A percentile compares a stretch with the other conserved stretches of the same genome.
Evolutionary conservation across 2,329 filamentous ascomycete genomes (phyloP).

Genomic region (Beauveria varroae): DNA sequence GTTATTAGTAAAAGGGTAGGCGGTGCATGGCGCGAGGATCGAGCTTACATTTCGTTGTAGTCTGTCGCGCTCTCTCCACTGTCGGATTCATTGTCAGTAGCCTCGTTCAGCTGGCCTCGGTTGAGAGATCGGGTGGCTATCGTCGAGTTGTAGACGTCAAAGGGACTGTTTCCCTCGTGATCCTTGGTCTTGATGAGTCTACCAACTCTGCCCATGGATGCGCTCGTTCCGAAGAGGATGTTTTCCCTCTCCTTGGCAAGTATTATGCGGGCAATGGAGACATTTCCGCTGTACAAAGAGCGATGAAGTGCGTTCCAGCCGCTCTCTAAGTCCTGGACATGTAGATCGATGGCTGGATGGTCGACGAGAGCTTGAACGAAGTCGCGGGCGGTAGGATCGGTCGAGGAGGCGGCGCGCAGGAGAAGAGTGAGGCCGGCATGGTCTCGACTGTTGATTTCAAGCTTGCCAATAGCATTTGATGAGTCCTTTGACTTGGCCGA

Average conservation of each 20-base stretch:
- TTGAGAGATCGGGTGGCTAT: slow-evolving; percentile 70
- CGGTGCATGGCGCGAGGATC: not conserved
- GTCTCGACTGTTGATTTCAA: slow-evolving; percentile 81
- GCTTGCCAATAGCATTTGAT: slow-evolving; percentile 36
- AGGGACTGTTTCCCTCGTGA: slow-evolving; percentile 86
- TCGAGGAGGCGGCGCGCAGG: slow-evolving; percentile 75
- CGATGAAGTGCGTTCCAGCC: slow-evolving; percentile 94
- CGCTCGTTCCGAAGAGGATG: slow-evolving; percentile 49
- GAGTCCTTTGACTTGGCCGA: slow-evolving; percentile 37
- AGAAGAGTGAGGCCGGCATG: slow-evolving; percentile 74
- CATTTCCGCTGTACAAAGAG: slow-evolving; percentile 82
- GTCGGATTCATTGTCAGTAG: slow-evolving; percentile 42
- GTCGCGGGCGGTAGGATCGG: slow-evolving; percentile 56
- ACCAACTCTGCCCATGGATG: slow-evolving; percentile 54
- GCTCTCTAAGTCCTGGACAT: slow-evolving; percentile 80
- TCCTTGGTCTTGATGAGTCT: slow-evolving; percentile 93
- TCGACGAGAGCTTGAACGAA: slow-evolving; percentile 77
- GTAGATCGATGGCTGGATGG: slow-evolving; percentile 76
- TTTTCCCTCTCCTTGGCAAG: slow-evolving; percentile 70
- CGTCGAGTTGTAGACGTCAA: slow-evolving; percentile 85
- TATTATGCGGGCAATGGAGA: slow-evolving; percentile 75
- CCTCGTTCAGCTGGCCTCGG: slow-evolving; percentile 16
- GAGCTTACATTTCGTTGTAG: slow-evolving; percentile 22
- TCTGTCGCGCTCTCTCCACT: slow-evolving; percentile 41
- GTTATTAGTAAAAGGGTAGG: not conserved